Evolutionary conservation across 2,329 filamentous ascomycete species (phyloP).

Genomic region (Fusarium sublunatum): DNA sequence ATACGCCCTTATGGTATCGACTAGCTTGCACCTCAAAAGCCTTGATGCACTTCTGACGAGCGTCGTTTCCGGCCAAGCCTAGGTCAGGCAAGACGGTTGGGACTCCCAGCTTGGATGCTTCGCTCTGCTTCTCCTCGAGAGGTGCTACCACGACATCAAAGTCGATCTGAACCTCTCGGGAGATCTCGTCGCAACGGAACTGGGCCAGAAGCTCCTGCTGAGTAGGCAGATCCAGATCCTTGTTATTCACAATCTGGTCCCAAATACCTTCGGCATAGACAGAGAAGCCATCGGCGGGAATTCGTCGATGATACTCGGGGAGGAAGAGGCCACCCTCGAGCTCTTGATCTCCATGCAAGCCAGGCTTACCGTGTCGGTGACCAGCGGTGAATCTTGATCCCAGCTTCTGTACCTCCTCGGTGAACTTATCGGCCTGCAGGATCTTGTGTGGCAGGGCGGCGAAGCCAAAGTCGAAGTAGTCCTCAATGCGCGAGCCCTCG

Average conservation of each 20-base stretch:
- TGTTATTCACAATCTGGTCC: conserved; percentile 99
- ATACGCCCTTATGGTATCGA: conserved; percentile 96
- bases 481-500: conserved; percentile 88
- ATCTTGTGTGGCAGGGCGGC: conserved; percentile 97
- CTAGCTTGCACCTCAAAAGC: conserved; percentile 92
- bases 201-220: conserved; percentile 97
- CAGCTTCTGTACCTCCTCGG: conserved; percentile 80
- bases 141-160: conserved; percentile 88
- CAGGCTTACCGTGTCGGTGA: conserved; percentile 74
- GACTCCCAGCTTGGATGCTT: conserved; percentile 77
- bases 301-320: conserved; percentile 93
- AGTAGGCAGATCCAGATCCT: conserved; percentile 94
- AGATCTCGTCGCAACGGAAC: conserved; percentile 97
- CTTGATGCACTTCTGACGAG: conserved; percentile 78
- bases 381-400: conserved; percentile 85
- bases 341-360: conserved; percentile 74
- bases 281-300: conserved; percentile 96
- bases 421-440: conserved; percentile 91
- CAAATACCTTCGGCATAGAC: conserved; percentile 93
- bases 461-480: conserved; percentile 99
- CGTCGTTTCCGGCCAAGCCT: conserved; percentile 76
- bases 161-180: conserved; percentile 82
- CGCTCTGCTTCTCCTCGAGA: conserved; percentile 86
- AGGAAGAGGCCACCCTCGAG: conserved; percentile 85
- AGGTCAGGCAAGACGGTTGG: conserved; percentile 78